These are phyloP conservation scores for Betula pendula DNA, from an alignment of 306 rosid genomes.

Conservation along the genomic window DNA sequence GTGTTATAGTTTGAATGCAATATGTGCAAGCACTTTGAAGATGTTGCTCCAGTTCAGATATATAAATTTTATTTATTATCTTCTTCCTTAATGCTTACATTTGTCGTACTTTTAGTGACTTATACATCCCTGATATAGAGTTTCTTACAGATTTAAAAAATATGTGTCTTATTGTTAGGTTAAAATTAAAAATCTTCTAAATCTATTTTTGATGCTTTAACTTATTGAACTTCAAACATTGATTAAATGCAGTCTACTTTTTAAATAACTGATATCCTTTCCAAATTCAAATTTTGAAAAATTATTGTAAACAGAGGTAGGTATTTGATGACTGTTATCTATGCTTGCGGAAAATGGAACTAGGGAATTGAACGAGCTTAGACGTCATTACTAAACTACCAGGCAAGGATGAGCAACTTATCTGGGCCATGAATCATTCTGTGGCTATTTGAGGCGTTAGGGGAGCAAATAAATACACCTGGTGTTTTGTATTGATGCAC, in stretches of 20 bases:
- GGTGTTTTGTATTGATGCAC: not conserved
- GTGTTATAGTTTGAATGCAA: not conserved
- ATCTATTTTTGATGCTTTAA: no score
- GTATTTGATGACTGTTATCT: no score
- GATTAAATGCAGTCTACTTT: not conserved
- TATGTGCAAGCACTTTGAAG: slow-evolving; percentile 1
- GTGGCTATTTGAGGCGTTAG: not conserved
- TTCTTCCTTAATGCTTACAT: not conserved
- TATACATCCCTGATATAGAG: not conserved
- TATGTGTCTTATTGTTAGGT: not conserved
- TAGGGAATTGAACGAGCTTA: no score
- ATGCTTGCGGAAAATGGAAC: no score
- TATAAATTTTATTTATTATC: not conserved
- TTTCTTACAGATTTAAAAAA: not conserved
- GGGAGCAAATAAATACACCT: not conserved
- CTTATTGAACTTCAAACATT: not conserved
- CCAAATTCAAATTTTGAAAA: not conserved
- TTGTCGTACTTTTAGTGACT: no score
- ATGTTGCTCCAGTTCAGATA: not conserved
- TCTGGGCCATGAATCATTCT: not conserved
- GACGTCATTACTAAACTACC: no score
- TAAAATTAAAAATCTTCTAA: not conserved
- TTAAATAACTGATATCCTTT: not conserved
- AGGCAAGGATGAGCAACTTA: no score
- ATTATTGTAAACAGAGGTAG: not conserved